phyloP scores from a whole-genome alignment of 169 alveolate genomes.

The Plasmodium fragile region DNA sequence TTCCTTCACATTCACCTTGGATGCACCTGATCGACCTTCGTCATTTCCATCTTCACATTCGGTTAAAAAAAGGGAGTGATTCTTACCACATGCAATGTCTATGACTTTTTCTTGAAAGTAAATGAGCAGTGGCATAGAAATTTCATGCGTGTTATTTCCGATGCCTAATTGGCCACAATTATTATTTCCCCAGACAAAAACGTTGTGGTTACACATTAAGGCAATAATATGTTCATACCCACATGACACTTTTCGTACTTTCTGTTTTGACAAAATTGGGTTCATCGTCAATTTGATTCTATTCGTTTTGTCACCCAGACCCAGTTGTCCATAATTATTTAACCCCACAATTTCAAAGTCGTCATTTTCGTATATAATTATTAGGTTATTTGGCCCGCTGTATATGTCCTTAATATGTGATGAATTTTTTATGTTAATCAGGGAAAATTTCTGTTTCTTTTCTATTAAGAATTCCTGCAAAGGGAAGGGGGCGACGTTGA shows the following conservation, averaged over 20 bases:
- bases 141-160: constrained; percentile 55
- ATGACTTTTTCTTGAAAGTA: constrained; percentile 64
- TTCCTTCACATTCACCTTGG: neutral
- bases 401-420: constrained; percentile 27
- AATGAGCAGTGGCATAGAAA: constrained; percentile 47
- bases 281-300: constrained; percentile 63
- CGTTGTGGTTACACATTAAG: constrained; percentile 89
- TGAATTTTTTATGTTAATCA: constrained; percentile 45
- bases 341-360: constrained; percentile 63
- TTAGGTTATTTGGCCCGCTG: constrained; percentile 52
- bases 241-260: constrained; percentile 87
- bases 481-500: neutral
- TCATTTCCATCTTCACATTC: constrained; percentile 1
- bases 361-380: constrained; percentile 60
- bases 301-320: constrained; percentile 67
- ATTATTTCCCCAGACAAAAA: constrained; percentile 96
- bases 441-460: constrained; percentile 30
- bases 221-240: constrained; percentile 91
- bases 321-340: constrained; percentile 55
- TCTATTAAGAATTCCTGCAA: constrained; percentile 60
- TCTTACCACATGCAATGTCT: constrained; percentile 67
- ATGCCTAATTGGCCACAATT: constrained; percentile 94
- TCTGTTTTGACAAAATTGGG: constrained; percentile 77
- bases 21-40: neutral
- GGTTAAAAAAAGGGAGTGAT: constrained; percentile 68